These are phyloP conservation scores for Penicillium cataractarum DNA, from an alignment of 495 filamentous ascomycete species.

Conservation along the genomic window DNA sequence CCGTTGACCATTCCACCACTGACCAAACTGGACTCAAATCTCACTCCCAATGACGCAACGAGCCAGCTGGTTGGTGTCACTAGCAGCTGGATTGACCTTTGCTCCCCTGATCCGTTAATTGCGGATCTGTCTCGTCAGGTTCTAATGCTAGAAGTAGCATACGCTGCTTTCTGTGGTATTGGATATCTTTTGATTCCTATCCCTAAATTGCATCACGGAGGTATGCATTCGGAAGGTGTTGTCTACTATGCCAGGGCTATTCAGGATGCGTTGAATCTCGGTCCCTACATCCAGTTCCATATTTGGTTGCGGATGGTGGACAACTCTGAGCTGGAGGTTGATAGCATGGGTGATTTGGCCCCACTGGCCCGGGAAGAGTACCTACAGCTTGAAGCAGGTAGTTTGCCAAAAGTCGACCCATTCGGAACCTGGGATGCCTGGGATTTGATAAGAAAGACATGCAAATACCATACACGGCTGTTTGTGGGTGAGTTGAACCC, in stretches of 20 bases:
- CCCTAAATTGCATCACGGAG: slow-evolving; percentile 59
- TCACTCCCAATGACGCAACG: slow-evolving; percentile 72
- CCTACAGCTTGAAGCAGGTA: slow-evolving; percentile 35
- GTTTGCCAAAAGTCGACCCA: slow-evolving; percentile 55
- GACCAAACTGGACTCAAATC: slow-evolving; percentile 69
- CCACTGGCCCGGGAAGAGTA: slow-evolving; percentile 60
- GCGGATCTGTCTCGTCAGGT: slow-evolving; percentile 85
- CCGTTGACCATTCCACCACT: slow-evolving; percentile 70
- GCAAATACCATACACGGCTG: slow-evolving; percentile 81
- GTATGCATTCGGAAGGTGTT: slow-evolving; percentile 49
- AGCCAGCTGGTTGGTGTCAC: slow-evolving; percentile 71
- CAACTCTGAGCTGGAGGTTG: slow-evolving; percentile 54
- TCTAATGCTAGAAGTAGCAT: slow-evolving; percentile 85
- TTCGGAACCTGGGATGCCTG: slow-evolving; percentile 91
- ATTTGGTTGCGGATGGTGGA: slow-evolving; percentile 81
- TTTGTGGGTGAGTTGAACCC: slow-evolving; percentile 74
- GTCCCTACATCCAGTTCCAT: slow-evolving; percentile 75
- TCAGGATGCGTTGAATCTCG: slow-evolving; percentile 73
- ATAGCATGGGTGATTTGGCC: slow-evolving; percentile 60
- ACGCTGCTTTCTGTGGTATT: slow-evolving; percentile 92
- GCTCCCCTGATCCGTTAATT: slow-evolving; percentile 78
- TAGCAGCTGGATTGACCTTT: slow-evolving; percentile 90
- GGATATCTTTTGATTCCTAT: slow-evolving; percentile 80
- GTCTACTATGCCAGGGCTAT: slow-evolving; percentile 84
- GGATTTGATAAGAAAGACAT: slow-evolving; percentile 83